phyloP scores from a whole-genome alignment of 176 grass and related monocot genomes.

The Puccinellia tenuiflora region DNA sequence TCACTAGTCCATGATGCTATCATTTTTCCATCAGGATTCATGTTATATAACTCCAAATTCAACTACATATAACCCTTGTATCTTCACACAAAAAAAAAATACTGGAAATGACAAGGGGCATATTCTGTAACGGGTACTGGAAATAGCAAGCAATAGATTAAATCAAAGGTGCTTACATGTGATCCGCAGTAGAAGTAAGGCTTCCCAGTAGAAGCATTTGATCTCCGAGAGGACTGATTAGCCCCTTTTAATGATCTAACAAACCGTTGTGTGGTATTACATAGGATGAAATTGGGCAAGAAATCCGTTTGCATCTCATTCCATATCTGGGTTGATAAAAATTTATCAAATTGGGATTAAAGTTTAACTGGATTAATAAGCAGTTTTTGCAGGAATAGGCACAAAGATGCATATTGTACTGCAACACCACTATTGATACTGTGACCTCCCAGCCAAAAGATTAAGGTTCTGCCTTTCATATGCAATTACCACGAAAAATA shows the following conservation, averaged over 20 bases:
- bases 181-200: constrained; percentile 86
- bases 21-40: neutral
- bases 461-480: neutral
- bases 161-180: constrained; percentile 51
- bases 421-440: neutral
- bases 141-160: neutral
- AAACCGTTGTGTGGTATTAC: constrained; percentile 97
- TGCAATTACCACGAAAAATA: constrained; percentile 6
- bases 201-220: constrained; percentile 57
- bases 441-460: neutral
- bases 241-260: constrained; percentile 72
- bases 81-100: neutral
- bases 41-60: constrained; percentile 6
- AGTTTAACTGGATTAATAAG: neutral
- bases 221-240: constrained; percentile 59
- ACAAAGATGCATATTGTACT: constrained; percentile 12
- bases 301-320: constrained; percentile 97
- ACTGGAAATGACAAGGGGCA: neutral
- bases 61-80: neutral
- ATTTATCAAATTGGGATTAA: constrained; percentile 11
- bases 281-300: constrained; percentile 92
- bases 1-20: constrained; percentile 10
- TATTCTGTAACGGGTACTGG: neutral
- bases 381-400: constrained; percentile 11
- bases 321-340: constrained; percentile 66